Conservation (phyloP, 768 basidiomycete genomes). For the Rhizopogon sp. region DNA sequence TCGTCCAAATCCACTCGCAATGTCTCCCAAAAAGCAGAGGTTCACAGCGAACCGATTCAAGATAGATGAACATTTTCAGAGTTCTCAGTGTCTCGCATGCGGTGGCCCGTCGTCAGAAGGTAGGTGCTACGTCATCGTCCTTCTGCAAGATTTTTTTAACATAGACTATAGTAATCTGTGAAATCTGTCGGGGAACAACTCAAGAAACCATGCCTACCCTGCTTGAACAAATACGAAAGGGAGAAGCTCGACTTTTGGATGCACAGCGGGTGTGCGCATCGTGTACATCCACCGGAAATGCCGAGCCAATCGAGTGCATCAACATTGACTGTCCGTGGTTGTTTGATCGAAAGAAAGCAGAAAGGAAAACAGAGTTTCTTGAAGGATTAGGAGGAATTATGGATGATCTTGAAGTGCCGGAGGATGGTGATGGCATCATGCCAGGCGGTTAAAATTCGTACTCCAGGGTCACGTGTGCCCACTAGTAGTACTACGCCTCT, state of each 20-base stretch:
- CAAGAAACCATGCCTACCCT: slow-evolving; percentile 55
- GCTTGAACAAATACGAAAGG: slow-evolving; percentile 44
- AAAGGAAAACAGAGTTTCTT: slow-evolving; percentile 32
- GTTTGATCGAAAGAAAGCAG: slow-evolving; percentile 62
- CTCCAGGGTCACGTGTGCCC: no score
- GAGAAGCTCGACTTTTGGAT: slow-evolving; percentile 50
- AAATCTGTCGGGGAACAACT: slow-evolving; percentile 46
- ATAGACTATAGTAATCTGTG: slow-evolving; percentile 52
- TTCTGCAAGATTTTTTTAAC: neutral
- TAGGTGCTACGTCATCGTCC: slow-evolving; percentile 16
- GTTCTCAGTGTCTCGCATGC: slow-evolving; percentile 67
- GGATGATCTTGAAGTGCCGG: slow-evolving; percentile 17
- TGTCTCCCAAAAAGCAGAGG: slow-evolving; percentile 32
- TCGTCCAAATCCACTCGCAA: slow-evolving; percentile 28
- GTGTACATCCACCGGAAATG: slow-evolving; percentile 53
- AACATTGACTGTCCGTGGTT: slow-evolving; percentile 86
- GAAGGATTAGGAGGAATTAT: slow-evolving; percentile 26
- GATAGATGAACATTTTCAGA: slow-evolving; percentile 75
- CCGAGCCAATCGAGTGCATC: slow-evolving; percentile 67
- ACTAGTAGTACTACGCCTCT: neutral
- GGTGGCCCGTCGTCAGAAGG: slow-evolving; percentile 49
- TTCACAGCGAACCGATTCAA: slow-evolving; percentile 35
- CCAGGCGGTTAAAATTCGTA: no score
- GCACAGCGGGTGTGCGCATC: slow-evolving; percentile 67
- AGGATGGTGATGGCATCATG: neutral